phyloP scores from a whole-genome alignment of 345 rosid genomes.

The Populus davidiana region DNA sequence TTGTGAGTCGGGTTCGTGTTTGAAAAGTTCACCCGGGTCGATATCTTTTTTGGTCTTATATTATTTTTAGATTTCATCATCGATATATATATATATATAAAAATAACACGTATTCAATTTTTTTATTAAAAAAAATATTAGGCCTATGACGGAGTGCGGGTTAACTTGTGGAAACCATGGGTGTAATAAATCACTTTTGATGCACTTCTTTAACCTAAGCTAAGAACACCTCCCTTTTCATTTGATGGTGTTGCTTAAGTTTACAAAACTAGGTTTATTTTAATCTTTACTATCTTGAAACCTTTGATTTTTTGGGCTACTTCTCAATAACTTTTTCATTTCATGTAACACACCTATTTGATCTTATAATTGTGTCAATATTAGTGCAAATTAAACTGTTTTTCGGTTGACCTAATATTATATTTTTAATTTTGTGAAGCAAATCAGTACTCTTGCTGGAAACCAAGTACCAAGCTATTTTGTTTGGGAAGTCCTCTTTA shows the following conservation, averaged over 20 bases:
- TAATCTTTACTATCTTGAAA: not conserved
- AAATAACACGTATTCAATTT: too few relatives aligned
- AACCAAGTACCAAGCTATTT: slow-evolving; percentile 80
- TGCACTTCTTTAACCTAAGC: too few relatives aligned
- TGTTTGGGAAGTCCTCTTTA: slow-evolving; percentile 73
- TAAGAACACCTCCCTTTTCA: not conserved
- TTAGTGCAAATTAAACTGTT: not conserved
- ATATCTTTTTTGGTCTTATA: too few relatives aligned
- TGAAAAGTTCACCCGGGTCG: too few relatives aligned
- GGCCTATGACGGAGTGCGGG: too few relatives aligned
- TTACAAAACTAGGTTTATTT: not conserved
- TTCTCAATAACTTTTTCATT: not conserved
- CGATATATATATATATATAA: too few relatives aligned
- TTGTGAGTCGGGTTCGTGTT: too few relatives aligned
- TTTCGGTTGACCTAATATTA: not conserved
- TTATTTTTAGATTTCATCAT: too few relatives aligned
- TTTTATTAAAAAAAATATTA: too few relatives aligned
- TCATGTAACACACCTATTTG: not conserved
- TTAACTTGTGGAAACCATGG: too few relatives aligned
- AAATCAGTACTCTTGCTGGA: slow-evolving; percentile 97
- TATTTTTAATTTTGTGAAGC: slow-evolving; percentile 42
- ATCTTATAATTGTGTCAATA: not conserved
- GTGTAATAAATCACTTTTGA: too few relatives aligned
- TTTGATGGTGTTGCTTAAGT: not conserved
- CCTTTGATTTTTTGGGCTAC: not conserved